phyloP scores from a whole-genome alignment of 306 rosid species.

The Aeschynomene evenia region DNA sequence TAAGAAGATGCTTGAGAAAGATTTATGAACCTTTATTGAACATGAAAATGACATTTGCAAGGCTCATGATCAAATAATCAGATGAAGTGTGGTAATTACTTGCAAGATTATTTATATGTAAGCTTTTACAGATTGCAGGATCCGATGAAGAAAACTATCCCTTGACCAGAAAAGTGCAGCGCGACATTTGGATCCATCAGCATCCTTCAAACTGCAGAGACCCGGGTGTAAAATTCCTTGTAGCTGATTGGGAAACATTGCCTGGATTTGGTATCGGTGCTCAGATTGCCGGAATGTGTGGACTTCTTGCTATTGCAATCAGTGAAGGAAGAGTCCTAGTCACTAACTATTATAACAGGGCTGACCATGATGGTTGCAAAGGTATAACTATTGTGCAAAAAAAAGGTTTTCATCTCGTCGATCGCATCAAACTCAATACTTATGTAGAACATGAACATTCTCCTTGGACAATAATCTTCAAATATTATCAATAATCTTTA shows the following conservation, averaged over 20 bases:
- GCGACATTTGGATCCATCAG: constrained; percentile 88
- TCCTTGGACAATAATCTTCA: neutral
- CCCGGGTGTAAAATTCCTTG: constrained; percentile 64
- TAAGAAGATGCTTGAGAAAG: neutral
- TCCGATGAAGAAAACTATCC: constrained; percentile 95
- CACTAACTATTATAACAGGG: constrained; percentile 72
- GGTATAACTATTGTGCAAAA: constrained; percentile 40
- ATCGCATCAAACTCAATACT: neutral
- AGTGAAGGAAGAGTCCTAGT: constrained; percentile 87
- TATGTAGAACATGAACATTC: neutral
- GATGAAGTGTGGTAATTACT: neutral
- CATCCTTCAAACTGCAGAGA: constrained; percentile 75
- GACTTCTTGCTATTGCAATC: constrained; percentile 84
- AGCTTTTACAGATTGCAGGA: constrained; percentile 60
- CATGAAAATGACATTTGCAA: neutral
- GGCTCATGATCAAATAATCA: neutral
- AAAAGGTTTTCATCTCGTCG: neutral
- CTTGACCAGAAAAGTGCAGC: constrained; percentile 79
- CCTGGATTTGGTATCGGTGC: constrained; percentile 95
- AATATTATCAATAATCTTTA: neutral
- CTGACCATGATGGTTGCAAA: constrained; percentile 81
- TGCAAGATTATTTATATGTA: constrained; percentile 9
- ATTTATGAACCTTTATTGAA: neutral
- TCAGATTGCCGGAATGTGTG: constrained; percentile 86
- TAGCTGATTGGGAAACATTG: constrained; percentile 86